Evolutionary conservation across 2,329 filamentous ascomycete genomes (phyloP).

Genomic region (Scytalidium sp.): DNA sequence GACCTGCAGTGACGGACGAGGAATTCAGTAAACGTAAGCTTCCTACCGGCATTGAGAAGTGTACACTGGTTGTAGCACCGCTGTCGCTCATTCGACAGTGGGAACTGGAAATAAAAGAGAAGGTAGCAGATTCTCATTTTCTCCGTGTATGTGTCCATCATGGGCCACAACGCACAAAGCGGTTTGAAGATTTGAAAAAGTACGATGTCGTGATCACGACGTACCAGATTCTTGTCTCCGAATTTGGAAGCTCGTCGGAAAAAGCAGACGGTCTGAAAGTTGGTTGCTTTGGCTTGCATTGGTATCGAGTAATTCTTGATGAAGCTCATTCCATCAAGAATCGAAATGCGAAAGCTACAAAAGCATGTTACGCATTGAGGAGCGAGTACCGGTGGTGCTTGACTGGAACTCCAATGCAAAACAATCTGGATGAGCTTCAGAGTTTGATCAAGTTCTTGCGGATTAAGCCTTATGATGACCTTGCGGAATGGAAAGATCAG

Average conservation of each 20-base stretch:
- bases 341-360: slow-evolving; percentile 90
- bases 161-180: slow-evolving; percentile 80
- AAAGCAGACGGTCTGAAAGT: slow-evolving; percentile 61
- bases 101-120: slow-evolving; percentile 89
- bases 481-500: slow-evolving; percentile 84
- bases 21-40: slow-evolving; percentile 64
- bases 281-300: slow-evolving; percentile 87
- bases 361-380: slow-evolving; percentile 81
- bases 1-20: slow-evolving; percentile 57
- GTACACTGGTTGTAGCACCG: slow-evolving; percentile 88
- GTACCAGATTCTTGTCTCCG: slow-evolving; percentile 91
- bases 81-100: slow-evolving; percentile 94
- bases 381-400: slow-evolving; percentile 94
- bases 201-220: slow-evolving; percentile 98
- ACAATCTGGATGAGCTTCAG: slow-evolving; percentile 94
- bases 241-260: slow-evolving; percentile 70
- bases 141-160: slow-evolving; percentile 89
- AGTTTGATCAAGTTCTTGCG: slow-evolving; percentile 89
- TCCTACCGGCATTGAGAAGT: slow-evolving; percentile 67
- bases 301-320: slow-evolving; percentile 94
- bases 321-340: slow-evolving; percentile 99
- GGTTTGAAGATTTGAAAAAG: slow-evolving; percentile 68
- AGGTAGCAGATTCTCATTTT: slow-evolving; percentile 65
- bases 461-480: slow-evolving; percentile 86
- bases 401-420: slow-evolving; percentile 96